A percentile compares a stretch with the other conserved stretches of the same genome.
Evolutionary conservation across 225 moss, liverwort and hornwort species (phyloP).

Genomic region (Pseudoscleropodium purum): DNA sequence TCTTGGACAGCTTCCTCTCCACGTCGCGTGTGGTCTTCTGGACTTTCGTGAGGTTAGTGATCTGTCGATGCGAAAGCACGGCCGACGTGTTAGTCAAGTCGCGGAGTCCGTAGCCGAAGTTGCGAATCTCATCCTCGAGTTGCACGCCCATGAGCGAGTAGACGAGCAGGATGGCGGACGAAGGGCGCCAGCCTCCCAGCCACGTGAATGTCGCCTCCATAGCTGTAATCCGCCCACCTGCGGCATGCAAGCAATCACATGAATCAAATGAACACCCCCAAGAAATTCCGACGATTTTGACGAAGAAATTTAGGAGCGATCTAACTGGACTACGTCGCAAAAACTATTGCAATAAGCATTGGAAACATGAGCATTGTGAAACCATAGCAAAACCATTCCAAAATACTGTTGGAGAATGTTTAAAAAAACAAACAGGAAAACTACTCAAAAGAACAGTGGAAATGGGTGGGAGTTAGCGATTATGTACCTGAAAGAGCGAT

Average conservation of each 20-base stretch:
- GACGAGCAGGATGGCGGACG: slow-evolving; percentile 52
- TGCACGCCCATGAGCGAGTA: slow-evolving; percentile 71
- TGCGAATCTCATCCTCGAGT: slow-evolving; percentile 42
- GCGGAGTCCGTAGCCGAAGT: slow-evolving; percentile 16
- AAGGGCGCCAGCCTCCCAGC: slow-evolving; percentile 72
- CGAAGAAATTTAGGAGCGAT: background rate
- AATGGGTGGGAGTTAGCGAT: background rate
- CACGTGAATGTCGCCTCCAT: slow-evolving; percentile 57
- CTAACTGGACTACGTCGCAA: background rate
- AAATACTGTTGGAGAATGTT: background rate
- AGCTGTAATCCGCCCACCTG: slow-evolving; percentile 24
- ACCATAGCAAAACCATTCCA: background rate
- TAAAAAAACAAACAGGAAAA: too few relatives aligned
- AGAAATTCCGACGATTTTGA: background rate
- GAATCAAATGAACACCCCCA: background rate
- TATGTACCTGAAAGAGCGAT: slow-evolving; percentile 9
- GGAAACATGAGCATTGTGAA: background rate
- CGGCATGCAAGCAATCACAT: background rate
- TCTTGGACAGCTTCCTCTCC: slow-evolving; percentile 48
- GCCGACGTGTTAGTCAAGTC: background rate
- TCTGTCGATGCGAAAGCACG: slow-evolving; percentile 45
- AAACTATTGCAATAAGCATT: too few relatives aligned
- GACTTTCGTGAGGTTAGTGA: slow-evolving; percentile 34
- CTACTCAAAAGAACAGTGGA: background rate
- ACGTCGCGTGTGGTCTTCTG: slow-evolving; percentile 38